Evolutionary conservation across 257 asterid species (phyloP).

Genomic region (Nicotiana noctiflora): DNA sequence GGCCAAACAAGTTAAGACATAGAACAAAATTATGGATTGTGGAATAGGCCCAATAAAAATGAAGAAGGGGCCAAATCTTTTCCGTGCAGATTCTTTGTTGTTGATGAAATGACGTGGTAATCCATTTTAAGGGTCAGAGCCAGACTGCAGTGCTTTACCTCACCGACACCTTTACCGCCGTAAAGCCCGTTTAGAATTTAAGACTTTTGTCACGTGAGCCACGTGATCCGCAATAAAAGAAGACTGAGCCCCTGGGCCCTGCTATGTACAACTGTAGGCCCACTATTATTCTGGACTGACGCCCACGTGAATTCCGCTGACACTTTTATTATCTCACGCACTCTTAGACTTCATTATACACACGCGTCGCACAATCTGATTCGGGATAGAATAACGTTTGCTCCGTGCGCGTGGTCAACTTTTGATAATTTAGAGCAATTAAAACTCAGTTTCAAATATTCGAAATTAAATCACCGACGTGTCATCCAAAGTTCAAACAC

Average conservation of each 20-base stretch:
- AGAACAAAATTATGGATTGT: neutral
- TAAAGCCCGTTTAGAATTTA: neutral
- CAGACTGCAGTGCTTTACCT: neutral
- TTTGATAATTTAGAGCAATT: neutral
- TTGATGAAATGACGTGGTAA: neutral
- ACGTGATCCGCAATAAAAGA: slow-evolving; percentile 4
- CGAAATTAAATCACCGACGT: neutral
- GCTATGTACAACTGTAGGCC: neutral
- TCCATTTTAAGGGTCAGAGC: neutral
- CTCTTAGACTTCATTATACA: neutral
- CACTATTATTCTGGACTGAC: neutral
- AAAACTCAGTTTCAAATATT: neutral
- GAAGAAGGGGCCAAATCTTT: neutral
- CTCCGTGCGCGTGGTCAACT: neutral
- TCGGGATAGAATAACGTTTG: neutral
- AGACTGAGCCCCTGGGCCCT: neutral
- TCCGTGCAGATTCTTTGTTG: neutral
- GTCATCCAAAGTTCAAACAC: neutral
- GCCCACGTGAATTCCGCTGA: slow-evolving; percentile 3
- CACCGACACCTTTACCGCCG: slow-evolving; percentile 4
- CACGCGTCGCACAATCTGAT: neutral
- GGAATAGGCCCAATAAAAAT: neutral
- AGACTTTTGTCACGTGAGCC: slow-evolving; percentile 14
- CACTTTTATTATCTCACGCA: neutral
- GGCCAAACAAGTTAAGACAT: neutral